Base-by-base conservation (phyloP, 164 flowering plant species). In the Chloranthus sessilifolius region DNA sequence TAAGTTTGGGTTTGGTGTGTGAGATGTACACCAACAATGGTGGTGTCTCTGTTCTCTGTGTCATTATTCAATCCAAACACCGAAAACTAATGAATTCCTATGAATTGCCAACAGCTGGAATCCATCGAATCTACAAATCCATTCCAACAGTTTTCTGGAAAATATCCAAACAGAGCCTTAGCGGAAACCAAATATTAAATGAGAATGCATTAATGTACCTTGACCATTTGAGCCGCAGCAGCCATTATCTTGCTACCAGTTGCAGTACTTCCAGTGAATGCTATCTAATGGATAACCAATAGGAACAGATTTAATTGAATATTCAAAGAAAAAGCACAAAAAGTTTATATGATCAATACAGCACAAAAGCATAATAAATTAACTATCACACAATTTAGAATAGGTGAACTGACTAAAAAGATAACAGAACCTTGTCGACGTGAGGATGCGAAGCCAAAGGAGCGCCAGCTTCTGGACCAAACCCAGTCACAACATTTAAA, bases 381-480 rank as follows among this genome's bases (percentile, higher is more conserved):
- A 22, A 12, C 10, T n/a, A 15, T 21, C 23, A 27, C 38, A 28
- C 10, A 52, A 23, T 45, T 24, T 44, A 11, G 14, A 49, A 17
- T 12, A 22, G 19, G 54, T 3, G 41, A 56, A 42, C 43, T 15
- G 36, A 35, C 15, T 11, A 25, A 22, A 65, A 17, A 38, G 22
- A 45, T 23, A 37, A 15, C 11, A 5, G 35, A 42, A 92, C 99
- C 99, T 92, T 92, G 73, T 84, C 96, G 17, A 92, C 95, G 61
- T 77, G 48, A 53, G 95, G 99, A 72, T 92, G 97, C 53, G 95
- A 74, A 49, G 95, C 83, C 73, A 92, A 72, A 59, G 99, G 90
- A 66, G 89, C 95, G 60, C 99, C 99, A 63, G 99, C 95, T 63
- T 88, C 99, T 44, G 78, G 71, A 41, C 99, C 99, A 52, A 80